These are phyloP conservation scores for Sisymbrium irio DNA, from an alignment of 345 rosid species.

Conservation along the genomic window DNA sequence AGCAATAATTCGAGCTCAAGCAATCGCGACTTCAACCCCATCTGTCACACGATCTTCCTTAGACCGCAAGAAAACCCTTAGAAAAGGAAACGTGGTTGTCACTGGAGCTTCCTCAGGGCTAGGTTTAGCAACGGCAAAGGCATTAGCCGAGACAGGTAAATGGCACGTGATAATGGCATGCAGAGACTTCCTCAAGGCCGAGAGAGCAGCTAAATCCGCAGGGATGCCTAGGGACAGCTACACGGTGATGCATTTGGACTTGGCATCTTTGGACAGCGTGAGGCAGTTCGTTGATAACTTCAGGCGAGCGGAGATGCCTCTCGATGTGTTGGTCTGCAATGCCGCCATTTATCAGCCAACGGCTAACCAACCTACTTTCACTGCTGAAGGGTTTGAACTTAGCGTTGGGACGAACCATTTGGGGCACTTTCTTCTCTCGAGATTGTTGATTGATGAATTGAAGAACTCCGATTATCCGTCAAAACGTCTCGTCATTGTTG, in stretches of 20 bases:
- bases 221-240: constrained; percentile 79
- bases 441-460: constrained; percentile 78
- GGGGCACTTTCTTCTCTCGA: constrained; percentile 89
- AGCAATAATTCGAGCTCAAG: constrained; percentile 56
- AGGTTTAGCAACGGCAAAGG: constrained; percentile 82
- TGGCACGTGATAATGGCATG: constrained; percentile 94
- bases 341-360: constrained; percentile 93
- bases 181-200: constrained; percentile 45
- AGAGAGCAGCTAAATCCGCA: constrained; percentile 30
- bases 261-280: constrained; percentile 85
- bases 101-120: constrained; percentile 91
- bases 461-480: constrained; percentile 81
- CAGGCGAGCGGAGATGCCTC: constrained; percentile 63
- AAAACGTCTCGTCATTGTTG: constrained; percentile 81
- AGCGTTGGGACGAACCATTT: constrained; percentile 95
- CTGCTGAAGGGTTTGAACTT: constrained; percentile 96
- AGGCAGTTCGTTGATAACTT: constrained; percentile 80
- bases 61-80: constrained; percentile 70
- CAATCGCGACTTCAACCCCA: constrained; percentile 60
- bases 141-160: constrained; percentile 82
- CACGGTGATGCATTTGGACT: constrained; percentile 89
- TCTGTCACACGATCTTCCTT: constrained; percentile 38
- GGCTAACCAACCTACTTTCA: constrained; percentile 66
- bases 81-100: constrained; percentile 66
- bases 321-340: constrained; percentile 90